Conservation (phyloP, 768 basidiomycete species). For the Lentinula sp. region DNA sequence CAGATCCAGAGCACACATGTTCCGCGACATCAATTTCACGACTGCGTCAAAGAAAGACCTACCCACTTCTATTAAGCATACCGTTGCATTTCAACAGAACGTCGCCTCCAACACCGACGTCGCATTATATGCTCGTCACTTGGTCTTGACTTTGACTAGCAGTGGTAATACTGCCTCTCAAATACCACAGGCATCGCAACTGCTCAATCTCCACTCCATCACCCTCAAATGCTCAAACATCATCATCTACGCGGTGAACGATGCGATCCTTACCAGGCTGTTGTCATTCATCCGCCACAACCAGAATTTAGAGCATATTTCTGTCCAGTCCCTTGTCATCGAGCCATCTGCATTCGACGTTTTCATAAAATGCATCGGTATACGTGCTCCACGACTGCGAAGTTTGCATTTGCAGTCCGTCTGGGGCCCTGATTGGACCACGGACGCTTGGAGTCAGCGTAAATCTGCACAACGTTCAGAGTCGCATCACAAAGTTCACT, state of each 20-base stretch:
- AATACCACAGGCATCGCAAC: not conserved
- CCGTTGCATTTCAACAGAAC: not conserved
- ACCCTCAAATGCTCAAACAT: not conserved
- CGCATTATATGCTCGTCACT: not conserved
- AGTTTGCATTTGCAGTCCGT: not conserved
- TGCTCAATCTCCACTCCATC: not conserved
- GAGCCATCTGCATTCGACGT: not conserved
- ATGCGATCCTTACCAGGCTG: not conserved
- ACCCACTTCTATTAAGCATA: not conserved
- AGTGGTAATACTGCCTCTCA: not conserved
- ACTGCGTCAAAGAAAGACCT: not conserved
- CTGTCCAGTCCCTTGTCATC: not conserved
- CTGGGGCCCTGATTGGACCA: constrained; percentile 1
- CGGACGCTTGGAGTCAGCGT: not conserved
- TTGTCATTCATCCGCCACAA: constrained; percentile 1
- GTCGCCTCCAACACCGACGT: not conserved
- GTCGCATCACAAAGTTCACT: not conserved
- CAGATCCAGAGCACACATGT: not conserved
- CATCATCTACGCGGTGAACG: constrained; percentile 1
- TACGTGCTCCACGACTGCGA: not conserved
- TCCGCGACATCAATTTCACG: not conserved
- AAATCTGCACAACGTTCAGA: not conserved
- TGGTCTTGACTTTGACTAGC: not conserved
- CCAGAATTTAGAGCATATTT: not conserved
- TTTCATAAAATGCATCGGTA: not conserved